phyloP scores from a whole-genome alignment of 768 basidiomycete species.

The Epithele typhae region DNA sequence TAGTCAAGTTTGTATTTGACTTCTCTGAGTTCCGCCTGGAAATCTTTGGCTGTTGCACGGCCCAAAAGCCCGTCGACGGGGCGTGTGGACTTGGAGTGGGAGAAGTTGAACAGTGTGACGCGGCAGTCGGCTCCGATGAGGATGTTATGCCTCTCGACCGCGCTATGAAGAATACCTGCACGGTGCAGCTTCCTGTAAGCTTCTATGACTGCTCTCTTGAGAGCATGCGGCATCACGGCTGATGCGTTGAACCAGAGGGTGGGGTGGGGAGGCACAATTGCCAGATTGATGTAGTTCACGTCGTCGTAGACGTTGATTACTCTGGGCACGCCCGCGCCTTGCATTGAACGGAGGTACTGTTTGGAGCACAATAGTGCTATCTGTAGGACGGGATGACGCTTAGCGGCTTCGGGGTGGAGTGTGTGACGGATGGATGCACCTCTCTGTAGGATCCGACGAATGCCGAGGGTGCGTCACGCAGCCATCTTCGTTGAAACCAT shows the following conservation, averaged over 20 bases:
- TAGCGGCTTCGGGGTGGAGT: no score
- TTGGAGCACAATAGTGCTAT: slow-evolving; percentile 47
- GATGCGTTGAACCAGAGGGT: slow-evolving; percentile 62
- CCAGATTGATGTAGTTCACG: slow-evolving; percentile 35
- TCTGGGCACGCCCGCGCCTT: slow-evolving; percentile 48
- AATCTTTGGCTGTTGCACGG: slow-evolving; percentile 35
- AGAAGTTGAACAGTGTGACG: slow-evolving; percentile 54
- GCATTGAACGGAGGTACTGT: slow-evolving; percentile 43
- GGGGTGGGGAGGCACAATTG: slow-evolving; percentile 53
- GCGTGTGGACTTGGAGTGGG: slow-evolving; percentile 31
- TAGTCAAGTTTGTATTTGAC: slow-evolving; percentile 53
- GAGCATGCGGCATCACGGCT: slow-evolving; percentile 46
- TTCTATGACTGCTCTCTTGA: slow-evolving; percentile 49
- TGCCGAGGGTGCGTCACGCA: no score
- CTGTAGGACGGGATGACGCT: slow-evolving; percentile 25
- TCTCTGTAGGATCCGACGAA: no score
- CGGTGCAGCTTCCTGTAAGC: slow-evolving; percentile 42
- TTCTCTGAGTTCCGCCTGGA: slow-evolving; percentile 49
- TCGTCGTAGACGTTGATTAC: slow-evolving; percentile 47
- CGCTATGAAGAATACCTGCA: slow-evolving; percentile 29
- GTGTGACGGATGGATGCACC: no score
- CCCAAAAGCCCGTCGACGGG: slow-evolving; percentile 31
- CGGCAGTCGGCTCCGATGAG: slow-evolving; percentile 25
- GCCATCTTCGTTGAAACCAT: no score
- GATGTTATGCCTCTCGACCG: slow-evolving; percentile 24